Evolutionary conservation across 139 green algal genomes (phyloP).

Genomic region (Astrephomene gubernaculifera): DNA sequence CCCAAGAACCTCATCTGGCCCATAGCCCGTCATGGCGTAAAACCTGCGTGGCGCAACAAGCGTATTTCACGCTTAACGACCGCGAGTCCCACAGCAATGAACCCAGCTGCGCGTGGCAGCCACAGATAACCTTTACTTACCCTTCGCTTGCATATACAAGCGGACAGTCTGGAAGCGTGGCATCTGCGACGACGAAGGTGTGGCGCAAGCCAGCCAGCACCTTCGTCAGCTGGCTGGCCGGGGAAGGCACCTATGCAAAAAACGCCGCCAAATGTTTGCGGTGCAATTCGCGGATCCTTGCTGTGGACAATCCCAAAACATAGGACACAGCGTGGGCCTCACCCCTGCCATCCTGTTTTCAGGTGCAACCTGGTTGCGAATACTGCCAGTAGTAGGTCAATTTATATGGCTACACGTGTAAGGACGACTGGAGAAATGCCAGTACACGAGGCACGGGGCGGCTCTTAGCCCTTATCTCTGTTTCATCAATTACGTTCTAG

Average conservation of each 20-base stretch:
- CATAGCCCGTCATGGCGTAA: conserved; percentile 97
- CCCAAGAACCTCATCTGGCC: conserved; percentile 92
- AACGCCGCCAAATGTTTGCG: no score
- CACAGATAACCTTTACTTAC: conserved; percentile 35
- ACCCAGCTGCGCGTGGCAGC: not conserved
- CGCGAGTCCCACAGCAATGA: not conserved
- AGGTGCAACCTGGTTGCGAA: not conserved
- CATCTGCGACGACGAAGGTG: conserved; percentile 96
- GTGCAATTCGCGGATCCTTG: not conserved
- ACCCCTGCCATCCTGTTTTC: conserved; percentile 24
- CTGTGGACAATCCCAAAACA: not conserved
- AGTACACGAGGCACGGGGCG: conserved; percentile 3
- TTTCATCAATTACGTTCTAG: not conserved
- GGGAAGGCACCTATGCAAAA: conserved; percentile 36
- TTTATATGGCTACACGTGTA: not conserved
- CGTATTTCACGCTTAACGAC: not conserved
- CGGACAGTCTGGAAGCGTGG: conserved; percentile 93
- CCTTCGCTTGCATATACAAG: conserved; percentile 95
- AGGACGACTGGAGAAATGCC: not conserved
- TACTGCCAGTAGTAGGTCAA: not conserved
- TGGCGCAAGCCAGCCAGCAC: conserved; percentile 87
- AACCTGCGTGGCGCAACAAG: conserved; percentile 76
- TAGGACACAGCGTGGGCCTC: no score
- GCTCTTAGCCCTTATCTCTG: not conserved
- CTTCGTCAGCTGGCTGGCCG: conserved; percentile 73